Evolutionary conservation across 257 asterid species (phyloP).

Genomic region (Solanum stenotomum): DNA sequence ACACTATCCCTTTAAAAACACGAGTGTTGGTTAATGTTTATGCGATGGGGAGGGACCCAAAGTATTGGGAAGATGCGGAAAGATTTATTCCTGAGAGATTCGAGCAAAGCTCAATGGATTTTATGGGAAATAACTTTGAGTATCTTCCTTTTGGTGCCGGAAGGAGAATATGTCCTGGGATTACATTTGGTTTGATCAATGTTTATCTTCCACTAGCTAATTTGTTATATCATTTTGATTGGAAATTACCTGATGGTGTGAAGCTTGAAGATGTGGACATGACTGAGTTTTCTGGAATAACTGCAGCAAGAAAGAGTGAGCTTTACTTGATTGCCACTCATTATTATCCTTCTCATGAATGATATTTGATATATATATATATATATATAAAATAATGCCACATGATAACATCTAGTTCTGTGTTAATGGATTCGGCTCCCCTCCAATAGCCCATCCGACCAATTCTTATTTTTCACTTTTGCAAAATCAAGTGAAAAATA

Average conservation of each 20-base stretch:
- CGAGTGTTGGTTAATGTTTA: not conserved
- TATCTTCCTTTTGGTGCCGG: not conserved
- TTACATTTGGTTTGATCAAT: not conserved
- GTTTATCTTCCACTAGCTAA: not conserved
- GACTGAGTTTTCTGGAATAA: not conserved
- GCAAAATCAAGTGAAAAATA: no score
- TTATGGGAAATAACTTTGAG: not conserved
- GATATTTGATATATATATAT: not conserved
- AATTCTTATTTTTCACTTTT: no score
- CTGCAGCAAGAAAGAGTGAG: not conserved
- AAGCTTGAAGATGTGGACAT: not conserved
- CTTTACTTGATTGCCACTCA: not conserved
- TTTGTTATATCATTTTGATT: not conserved
- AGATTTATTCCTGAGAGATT: not conserved
- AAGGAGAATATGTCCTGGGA: not conserved
- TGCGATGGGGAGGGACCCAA: not conserved
- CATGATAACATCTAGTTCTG: no score
- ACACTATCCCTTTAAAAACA: not conserved
- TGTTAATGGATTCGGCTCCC: no score
- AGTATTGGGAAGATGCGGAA: not conserved
- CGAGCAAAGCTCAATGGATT: not conserved
- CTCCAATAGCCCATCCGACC: no score
- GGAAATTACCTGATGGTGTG: not conserved
- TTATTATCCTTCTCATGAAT: not conserved
- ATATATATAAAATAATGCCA: no score